These are phyloP conservation scores for Casuarina glauca DNA, from an alignment of 306 rosid genomes.

Conservation along the genomic window DNA sequence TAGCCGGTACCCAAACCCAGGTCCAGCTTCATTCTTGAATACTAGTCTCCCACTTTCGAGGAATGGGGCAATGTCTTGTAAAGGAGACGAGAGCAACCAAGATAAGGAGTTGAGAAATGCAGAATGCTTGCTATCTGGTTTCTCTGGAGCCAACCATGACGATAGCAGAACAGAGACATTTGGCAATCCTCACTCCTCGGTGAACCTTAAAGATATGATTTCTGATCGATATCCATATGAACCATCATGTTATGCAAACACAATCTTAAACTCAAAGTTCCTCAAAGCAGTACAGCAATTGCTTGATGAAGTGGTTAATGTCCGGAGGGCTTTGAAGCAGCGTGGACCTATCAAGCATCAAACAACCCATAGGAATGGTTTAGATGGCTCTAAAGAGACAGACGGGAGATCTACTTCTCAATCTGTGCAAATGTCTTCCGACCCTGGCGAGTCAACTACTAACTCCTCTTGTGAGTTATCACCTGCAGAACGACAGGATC, in stretches of 20 bases:
- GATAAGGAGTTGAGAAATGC: constrained; percentile 42
- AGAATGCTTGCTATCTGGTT: constrained; percentile 48
- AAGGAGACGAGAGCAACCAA: constrained; percentile 43
- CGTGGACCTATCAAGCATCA: constrained; percentile 50
- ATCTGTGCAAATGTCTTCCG: constrained; percentile 42
- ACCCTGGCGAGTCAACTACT: constrained; percentile 43
- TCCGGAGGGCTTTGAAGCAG: constrained; percentile 70
- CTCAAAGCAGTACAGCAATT: constrained; percentile 74
- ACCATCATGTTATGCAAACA: constrained; percentile 36
- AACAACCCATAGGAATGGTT: constrained; percentile 34
- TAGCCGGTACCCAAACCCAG: constrained; percentile 46
- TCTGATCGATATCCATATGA: constrained; percentile 38
- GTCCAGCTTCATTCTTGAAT: constrained; percentile 48
- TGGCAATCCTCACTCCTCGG: constrained; percentile 39
- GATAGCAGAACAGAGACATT: constrained; percentile 49
- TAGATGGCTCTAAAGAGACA: constrained; percentile 55
- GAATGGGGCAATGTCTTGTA: constrained; percentile 29
- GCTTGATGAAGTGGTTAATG: constrained; percentile 82
- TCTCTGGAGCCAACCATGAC: constrained; percentile 40
- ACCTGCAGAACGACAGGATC: constrained; percentile 60
- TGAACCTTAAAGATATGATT: constrained; percentile 38
- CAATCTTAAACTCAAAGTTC: constrained; percentile 45
- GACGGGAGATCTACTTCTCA: constrained; percentile 54
- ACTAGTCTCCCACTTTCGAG: constrained; percentile 36
- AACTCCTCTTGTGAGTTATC: constrained; percentile 57